Base-by-base conservation (phyloP, 495 filamentous ascomycete genomes). In the Rusavskia elegans region DNA sequence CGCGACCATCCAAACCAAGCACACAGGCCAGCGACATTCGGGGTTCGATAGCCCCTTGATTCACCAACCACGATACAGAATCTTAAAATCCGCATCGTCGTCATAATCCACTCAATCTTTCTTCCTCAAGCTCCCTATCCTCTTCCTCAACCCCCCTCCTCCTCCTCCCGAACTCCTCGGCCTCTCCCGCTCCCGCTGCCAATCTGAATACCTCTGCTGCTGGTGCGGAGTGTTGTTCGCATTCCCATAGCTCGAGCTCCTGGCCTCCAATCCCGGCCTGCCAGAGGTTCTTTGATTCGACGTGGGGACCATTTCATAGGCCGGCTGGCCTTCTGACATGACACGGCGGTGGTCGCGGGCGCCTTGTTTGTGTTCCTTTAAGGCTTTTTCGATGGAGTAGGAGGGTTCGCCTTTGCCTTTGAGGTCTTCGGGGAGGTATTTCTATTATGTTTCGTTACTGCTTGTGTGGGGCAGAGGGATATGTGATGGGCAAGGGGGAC, bases 331-430 rank as follows among this genome's bases (percentile, higher is more conserved):
- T 19, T 57, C 57, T 20, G 56, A 59, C 1, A 48, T 49, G 37
- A 57, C 45, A 39, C 57, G 59, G 36, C 48, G 44, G 38, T 61
- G 57, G 6, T 46, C 20, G 20, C 23, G 44, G 21, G 44, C 44
- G 44, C 44, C 23, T 16, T 29, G 6, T 27, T 21, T 53, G 30
- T 20, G 37, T 11, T 75, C 69, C 61, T 82, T 83, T 36, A 79
- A 69, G 3, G 75, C 70, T 51, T 78, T 71, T 55, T 87, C 85
- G 46, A 82, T 67, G 16, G 83, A 74, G 67, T 73, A 92, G 4
- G 73, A 74, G 4, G 85, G 85, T 63, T 89, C 84, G 35, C 84
- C 83, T 64, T 92, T 88, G 32, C 84, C 85, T 60, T 88, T 88
- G 36, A 83, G 68, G 57, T 92, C 85, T 30, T 77, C 74, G 4